Conservation (phyloP, 768 basidiomycete species). For the Macrolepiota dolichaula region DNA sequence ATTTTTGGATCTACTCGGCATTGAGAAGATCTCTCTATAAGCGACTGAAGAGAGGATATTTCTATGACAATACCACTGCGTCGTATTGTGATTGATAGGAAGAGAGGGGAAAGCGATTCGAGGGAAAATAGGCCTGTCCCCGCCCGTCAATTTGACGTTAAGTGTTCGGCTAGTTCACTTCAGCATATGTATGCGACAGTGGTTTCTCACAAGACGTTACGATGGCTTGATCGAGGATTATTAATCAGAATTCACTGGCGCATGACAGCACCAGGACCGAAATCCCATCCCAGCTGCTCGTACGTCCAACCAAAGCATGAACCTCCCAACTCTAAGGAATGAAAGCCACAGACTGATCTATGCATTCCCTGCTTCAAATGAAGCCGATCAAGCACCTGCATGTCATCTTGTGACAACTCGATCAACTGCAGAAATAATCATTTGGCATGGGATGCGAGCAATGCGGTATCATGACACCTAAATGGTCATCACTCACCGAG, state of each 20-base stretch:
- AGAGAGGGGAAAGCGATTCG: neutral
- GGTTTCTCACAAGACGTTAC: neutral
- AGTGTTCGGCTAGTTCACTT: neutral
- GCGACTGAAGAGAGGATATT: neutral
- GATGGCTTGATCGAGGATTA: neutral
- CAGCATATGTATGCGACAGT: neutral
- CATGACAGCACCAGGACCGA: slow-evolving; percentile 25
- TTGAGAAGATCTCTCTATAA: neutral
- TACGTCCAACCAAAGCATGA: slow-evolving; percentile 35
- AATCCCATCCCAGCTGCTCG: slow-evolving; percentile 33
- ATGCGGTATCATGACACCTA: neutral
- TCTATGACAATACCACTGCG: neutral
- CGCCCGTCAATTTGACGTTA: neutral
- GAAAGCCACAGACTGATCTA: slow-evolving; percentile 28
- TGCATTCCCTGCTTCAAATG: slow-evolving; percentile 38
- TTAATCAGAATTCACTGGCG: neutral
- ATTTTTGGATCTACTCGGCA: neutral
- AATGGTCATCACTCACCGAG: slow-evolving; percentile 20
- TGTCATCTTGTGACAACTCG: slow-evolving; percentile 30
- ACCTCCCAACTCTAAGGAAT: slow-evolving; percentile 24
- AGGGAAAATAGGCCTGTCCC: neutral
- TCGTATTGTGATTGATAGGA: neutral
- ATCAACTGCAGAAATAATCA: slow-evolving; percentile 25
- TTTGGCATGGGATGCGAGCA: slow-evolving; percentile 8
- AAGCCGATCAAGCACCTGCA: slow-evolving; percentile 32